Base-by-base conservation (phyloP, 768 basidiomycete species). In the Russula emetica region DNA sequence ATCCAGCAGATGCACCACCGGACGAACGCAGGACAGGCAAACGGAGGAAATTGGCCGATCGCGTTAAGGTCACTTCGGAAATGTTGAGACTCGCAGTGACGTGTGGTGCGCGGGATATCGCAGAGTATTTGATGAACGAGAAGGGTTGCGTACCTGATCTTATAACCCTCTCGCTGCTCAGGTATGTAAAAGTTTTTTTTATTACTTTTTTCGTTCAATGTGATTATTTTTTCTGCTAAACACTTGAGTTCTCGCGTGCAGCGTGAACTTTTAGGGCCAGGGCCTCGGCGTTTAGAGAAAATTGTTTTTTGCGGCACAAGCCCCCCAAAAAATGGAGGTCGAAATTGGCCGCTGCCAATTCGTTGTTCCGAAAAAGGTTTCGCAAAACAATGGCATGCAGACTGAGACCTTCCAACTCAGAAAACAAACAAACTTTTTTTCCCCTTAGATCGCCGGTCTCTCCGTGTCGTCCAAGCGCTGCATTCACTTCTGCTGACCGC, bases 111-210 rank as follows among this genome's bases (percentile, higher is more conserved):
- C 77, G 78, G 58, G 85, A 90, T 63, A 87, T 94, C 44, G 82
- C 84, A 57, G 78, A 87, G 56, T 94, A 90, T 70, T 75, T 94
- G 32, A 82, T 80, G 61, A 73, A 74, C 52, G 88, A 90, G 72
- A 90, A 89, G 74, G 84, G 84, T 11, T 84, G 85, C 68, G 75
- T 90, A 40, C 90, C 90, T 0, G 86, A 90, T 71, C 82, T 90
- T 74, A 80, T 83, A 70, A 89, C 89, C 0, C 72, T 87, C 38
- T 32, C 51, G 18, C 36, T 62, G 36, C 62, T 68, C 42, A 52
- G 62, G 55, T 57, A 53, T 10, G 42, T 28, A 5, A 18, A 24
- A 1, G n/a, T n/a, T n/a, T n/a, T n/a, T n/a, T 38, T 7, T 22
- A 3, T 7, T 22, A 1, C 14, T 7, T 40, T 40, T 1, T 24